These are phyloP conservation scores for Colletotrichum coccodes DNA, from an alignment of 2,329 filamentous ascomycete genomes.

Conservation along the genomic window DNA sequence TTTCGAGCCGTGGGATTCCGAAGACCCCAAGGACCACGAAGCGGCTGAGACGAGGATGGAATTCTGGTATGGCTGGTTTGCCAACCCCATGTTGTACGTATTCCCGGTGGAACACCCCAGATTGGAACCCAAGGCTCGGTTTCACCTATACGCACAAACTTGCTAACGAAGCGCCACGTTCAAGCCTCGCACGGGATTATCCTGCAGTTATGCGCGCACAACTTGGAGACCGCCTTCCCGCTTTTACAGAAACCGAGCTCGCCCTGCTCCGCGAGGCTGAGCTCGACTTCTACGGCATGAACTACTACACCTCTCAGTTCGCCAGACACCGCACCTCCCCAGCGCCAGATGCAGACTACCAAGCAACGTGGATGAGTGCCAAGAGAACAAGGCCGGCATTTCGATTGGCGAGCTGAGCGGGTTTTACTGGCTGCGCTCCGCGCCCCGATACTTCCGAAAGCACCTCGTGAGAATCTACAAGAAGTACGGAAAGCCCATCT, in stretches of 20 bases:
- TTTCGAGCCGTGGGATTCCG: constrained; percentile 49
- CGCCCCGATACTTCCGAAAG: constrained; percentile 48
- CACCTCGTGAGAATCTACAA: constrained; percentile 50
- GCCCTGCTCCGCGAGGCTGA: constrained; percentile 44
- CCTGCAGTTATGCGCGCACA: constrained; percentile 49
- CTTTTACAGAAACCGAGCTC: constrained; percentile 49
- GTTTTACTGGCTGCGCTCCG: constrained; percentile 49
- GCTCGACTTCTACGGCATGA: constrained; percentile 52
- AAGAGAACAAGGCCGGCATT: constrained; percentile 44
- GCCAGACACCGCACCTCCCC: constrained; percentile 44
- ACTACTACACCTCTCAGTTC: constrained; percentile 52
- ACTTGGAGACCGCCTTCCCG: constrained; percentile 47
- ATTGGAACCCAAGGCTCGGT: no score
- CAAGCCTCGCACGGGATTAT: constrained; percentile 46
- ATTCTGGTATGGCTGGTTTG: constrained; percentile 51
- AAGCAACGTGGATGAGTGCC: constrained; percentile 47
- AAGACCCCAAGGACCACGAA: constrained; percentile 44
- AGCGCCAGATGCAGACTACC: constrained; percentile 48
- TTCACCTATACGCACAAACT: no score
- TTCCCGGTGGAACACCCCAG: no score
- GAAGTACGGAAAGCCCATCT: constrained; percentile 51
- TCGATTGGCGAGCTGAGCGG: constrained; percentile 47
- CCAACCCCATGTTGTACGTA: constrained; percentile 42
- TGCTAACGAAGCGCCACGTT: neutral
- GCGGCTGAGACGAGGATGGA: constrained; percentile 49